Evolutionary conservation across 306 rosid species (phyloP), one percentile per base, ranked within the genome.

Genomic region (Sesbania bispinosa): DNA sequence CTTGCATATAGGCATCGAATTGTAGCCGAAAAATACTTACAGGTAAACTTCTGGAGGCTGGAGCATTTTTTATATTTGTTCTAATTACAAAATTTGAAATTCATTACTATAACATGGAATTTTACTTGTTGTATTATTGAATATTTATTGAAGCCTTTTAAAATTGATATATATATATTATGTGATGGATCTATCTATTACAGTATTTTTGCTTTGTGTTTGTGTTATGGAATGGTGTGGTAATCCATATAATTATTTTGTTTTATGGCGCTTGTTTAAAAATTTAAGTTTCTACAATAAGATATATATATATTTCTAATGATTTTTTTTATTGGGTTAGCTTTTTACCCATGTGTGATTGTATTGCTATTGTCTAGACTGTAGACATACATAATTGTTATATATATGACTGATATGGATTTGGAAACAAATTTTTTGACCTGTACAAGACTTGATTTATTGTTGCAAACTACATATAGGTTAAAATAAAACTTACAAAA

Each of bases 1-100:
- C 82, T 93, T 23, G 96, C 96, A n/a, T 93, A 88, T 71, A 90
- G 97, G 80, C 94, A 93, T 70, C 82, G 97, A 36, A 47, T 81
- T 76, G 80, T 93, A 64, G 80, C 94, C 55, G 65, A 80, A 50
- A 88, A 86, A 52, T 93, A 90, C 77, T 57, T 42, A 30, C 69
- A 84, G 98, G 98, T 93, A 78, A 68, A 45, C 64, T 52, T 74
- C 29, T 64, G 47, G 45, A 53, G 55, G 69, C 29, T 64, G 47
- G 45, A 53, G 55, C 69, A 52, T 58, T 48, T 20, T 18, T 30
- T 21, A 57, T 57, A 55, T 58, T 75, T 32, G 29, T 18, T 13
- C 51, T 66, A 21, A 73, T 9, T 52, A 72, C 39, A 42, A 20
- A 24, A 33, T 29, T 62, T 74, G 60, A 5, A 48, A 57, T 54